phyloP scores from a whole-genome alignment of 1,139 yeast genomes.

The Insectozyma bohioensis region DNA sequence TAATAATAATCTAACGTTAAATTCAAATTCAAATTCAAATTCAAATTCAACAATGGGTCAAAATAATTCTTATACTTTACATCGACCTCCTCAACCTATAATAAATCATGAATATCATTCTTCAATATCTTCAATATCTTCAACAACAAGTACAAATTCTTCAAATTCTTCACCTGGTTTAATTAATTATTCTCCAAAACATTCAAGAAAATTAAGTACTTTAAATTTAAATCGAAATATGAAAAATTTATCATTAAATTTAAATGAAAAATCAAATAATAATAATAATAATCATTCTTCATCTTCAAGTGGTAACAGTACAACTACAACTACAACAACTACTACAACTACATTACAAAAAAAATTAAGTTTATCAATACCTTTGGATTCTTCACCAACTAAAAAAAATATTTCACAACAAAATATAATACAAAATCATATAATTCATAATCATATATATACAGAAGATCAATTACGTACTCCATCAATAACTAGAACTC shows the following conservation, averaged over 20 bases:
- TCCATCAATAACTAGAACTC: slow-evolving; percentile 15
- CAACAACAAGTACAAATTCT: slow-evolving; percentile 7
- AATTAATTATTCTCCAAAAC: slow-evolving; percentile 39
- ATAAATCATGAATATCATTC: slow-evolving; percentile 1
- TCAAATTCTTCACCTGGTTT: slow-evolving; percentile 14
- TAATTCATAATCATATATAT: slow-evolving; percentile 2
- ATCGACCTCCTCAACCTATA: slow-evolving; percentile 3
- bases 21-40: background rate
- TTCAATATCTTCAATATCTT: slow-evolving; percentile 3
- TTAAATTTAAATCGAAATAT: slow-evolving; percentile 28
- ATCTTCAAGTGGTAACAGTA: too few relatives aligned
- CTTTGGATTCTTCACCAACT: slow-evolving; percentile 13
- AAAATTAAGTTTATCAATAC: slow-evolving; percentile 10
- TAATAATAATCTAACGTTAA: too few relatives aligned
- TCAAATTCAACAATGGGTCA: too few relatives aligned
- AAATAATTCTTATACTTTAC: background rate
- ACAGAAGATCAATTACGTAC: slow-evolving; percentile 10
- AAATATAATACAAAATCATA: background rate
- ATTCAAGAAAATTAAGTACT: slow-evolving; percentile 30
- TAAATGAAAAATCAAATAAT: slow-evolving; percentile 15
- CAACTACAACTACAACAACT: slow-evolving; percentile 9
- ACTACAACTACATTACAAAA: slow-evolving; percentile 8
- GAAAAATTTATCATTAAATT: slow-evolving; percentile 37
- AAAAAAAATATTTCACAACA: slow-evolving; percentile 6
- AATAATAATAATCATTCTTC: slow-evolving; percentile 6